A percentile compares a stretch with the other conserved stretches of the same genome.
phyloP scores from a whole-genome alignment of 2,329 filamentous ascomycete species.

The Elsinoe fawcettii region DNA sequence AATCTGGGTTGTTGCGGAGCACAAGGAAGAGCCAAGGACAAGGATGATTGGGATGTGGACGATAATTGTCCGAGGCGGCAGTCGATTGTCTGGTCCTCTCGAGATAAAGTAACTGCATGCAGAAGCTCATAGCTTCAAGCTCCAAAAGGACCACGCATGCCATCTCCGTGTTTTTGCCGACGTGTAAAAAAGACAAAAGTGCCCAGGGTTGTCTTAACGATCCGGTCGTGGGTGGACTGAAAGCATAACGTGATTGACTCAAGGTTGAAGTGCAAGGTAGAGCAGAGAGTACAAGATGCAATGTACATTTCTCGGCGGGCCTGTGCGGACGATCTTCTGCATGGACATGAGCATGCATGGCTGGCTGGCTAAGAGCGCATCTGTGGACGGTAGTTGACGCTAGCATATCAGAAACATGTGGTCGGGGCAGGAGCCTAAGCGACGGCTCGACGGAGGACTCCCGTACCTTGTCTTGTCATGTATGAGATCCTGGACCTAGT shows the following conservation, averaged over 20 bases:
- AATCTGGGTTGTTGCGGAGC: conserved; percentile 1
- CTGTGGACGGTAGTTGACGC: not conserved
- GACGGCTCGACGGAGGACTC: conserved; percentile 9
- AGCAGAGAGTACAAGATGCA: not conserved
- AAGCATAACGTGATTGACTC: conserved; percentile 3
- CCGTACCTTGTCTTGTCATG: not conserved
- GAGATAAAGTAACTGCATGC: not conserved
- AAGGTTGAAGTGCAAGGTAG: not conserved
- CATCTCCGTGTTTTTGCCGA: not conserved
- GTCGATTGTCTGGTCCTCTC: not conserved
- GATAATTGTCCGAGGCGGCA: conserved; percentile 9
- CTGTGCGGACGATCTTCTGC: conserved; percentile 9
- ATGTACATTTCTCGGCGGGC: not conserved
- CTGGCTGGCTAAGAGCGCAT: not conserved
- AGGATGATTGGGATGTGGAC: not conserved
- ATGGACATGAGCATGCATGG: conserved; percentile 3
- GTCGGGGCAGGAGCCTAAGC: conserved; percentile 12
- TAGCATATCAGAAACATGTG: conserved; percentile 15
- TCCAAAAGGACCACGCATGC: not conserved
- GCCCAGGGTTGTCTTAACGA: not conserved
- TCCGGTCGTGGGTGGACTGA: not conserved
- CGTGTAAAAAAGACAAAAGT: not conserved
- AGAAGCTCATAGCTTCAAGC: not conserved
- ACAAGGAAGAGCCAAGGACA: not conserved
- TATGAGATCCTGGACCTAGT: not conserved